Evolutionary conservation across 768 basidiomycete genomes (phyloP).

Genomic region (Tricholoma hemisulphureum): DNA sequence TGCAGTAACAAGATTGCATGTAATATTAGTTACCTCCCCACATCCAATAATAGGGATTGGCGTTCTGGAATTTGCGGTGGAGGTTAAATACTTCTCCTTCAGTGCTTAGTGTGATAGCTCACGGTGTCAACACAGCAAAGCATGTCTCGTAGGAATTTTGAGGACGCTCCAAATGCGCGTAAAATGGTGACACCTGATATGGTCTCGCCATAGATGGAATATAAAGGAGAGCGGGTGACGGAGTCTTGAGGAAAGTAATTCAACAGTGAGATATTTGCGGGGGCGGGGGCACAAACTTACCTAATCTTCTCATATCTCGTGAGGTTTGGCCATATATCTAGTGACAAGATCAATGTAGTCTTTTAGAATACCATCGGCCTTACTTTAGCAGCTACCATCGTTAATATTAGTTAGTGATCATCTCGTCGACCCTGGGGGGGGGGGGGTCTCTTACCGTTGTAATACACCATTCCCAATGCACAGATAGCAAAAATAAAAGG

Average conservation of each 20-base stretch:
- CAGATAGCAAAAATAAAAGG: slow-evolving; percentile 66
- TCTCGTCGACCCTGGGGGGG: neutral
- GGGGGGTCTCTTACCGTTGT: slow-evolving; percentile 51
- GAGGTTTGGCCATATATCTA: slow-evolving; percentile 72
- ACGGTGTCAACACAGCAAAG: slow-evolving; percentile 79
- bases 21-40: slow-evolving; percentile 62
- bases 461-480: slow-evolving; percentile 63
- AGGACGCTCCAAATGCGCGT: slow-evolving; percentile 85
- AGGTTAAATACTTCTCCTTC: neutral
- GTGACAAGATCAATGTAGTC: neutral
- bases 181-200: slow-evolving; percentile 47
- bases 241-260: slow-evolving; percentile 24
- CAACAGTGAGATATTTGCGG: neutral
- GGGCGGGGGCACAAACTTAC: slow-evolving; percentile 35
- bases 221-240: slow-evolving; percentile 39
- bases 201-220: slow-evolving; percentile 45
- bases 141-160: slow-evolving; percentile 85
- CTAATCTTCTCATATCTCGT: slow-evolving; percentile 78
- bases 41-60: slow-evolving; percentile 87
- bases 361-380: neutral
- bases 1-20: neutral
- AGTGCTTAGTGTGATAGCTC: slow-evolving; percentile 23
- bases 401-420: neutral
- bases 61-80: slow-evolving; percentile 31
- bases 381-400: slow-evolving; percentile 36